Evolutionary conservation across 1,284 basidiomycete genomes (phyloP), one percentile per base, ranked within the genome.

Genomic region (Melampsora americana): DNA sequence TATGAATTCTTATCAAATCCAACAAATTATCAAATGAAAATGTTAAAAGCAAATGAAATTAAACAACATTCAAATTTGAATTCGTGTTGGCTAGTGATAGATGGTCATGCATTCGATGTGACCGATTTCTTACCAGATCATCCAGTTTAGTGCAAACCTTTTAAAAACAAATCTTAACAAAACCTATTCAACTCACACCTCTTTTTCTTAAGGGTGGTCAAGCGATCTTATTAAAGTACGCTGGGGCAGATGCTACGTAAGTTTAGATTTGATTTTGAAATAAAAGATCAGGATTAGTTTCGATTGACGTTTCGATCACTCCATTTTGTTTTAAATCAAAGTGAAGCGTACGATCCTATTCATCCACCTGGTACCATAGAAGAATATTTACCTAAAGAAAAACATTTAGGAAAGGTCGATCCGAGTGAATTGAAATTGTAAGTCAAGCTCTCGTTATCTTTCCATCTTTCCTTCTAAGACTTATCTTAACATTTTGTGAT

Each of bases 321-420:
- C 11, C 64, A 16, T 26, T 30, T 6, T 30, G 5, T 23, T 14
- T 16, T 66, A 28, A 12, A 18, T 3, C 20, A 18, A n/a, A 74
- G 72, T 32, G n/a, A 66, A 20, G 72, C 65, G 1, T 75, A 68
- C 50, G 73, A 75, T 71, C 89, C 90, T 9, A 92, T 94, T 60
- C 92, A 95, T 81, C 92, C 92, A 0, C 92, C 92, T 3, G 89
- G 93, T 79, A 90, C 91, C 1, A 92, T 95, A 79, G 90, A 88
- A 42, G 90, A 89, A 39, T 89, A 95, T 82, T 85, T 95, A 28
- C 90, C 90, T 64, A 85, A 85, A 50, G 88, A 90, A 77, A 91
- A 91, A 81, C 89, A 91, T 79, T 84, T 93, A 32, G 92, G 92
- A 0, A 83, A 86, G 6, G 86, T 93, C 28, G 88, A 91, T 78